Percentiles rank a stretch among this genome's conserved stretches.
These are phyloP conservation scores for Thraustochytrium sp. DNA, from an alignment of 352 stramenopile species.

Conservation along the genomic window DNA sequence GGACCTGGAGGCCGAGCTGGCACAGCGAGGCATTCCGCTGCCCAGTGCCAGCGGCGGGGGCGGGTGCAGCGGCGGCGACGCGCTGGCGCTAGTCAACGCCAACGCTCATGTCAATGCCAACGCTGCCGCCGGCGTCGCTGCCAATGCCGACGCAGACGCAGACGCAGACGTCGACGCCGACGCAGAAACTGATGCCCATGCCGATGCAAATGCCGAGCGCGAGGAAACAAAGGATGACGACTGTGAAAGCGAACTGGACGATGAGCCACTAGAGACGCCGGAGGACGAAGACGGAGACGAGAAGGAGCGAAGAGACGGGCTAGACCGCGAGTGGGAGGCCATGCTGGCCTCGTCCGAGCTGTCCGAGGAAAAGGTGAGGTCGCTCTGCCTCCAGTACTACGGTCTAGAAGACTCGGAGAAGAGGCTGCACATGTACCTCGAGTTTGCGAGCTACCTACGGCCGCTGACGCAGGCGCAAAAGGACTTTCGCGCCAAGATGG, in stretches of 20 bases:
- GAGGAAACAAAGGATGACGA: no score
- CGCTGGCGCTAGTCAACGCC: no score
- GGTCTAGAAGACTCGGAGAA: background rate
- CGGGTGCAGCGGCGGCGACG: no score
- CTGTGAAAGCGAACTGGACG: no score
- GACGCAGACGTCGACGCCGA: no score
- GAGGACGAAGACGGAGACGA: background rate
- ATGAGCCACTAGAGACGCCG: no score
- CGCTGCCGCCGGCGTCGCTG: no score
- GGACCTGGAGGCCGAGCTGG: background rate
- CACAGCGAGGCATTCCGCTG: background rate
- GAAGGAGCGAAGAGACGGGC: background rate
- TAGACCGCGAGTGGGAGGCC: background rate
- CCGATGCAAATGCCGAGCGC: no score
- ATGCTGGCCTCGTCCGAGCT: background rate
- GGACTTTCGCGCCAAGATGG: background rate
- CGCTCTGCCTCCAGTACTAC: constrained; percentile 10
- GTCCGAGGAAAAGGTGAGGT: background rate
- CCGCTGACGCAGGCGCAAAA: background rate
- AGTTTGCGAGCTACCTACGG: constrained; percentile 33
- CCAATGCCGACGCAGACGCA: no score
- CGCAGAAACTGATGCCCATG: no score
- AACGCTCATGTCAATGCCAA: no score
- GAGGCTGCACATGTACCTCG: constrained; percentile 23
- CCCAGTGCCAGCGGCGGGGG: background rate